These are phyloP conservation scores for Closterium sp. DNA, from an alignment of 139 green algal species.

Conservation along the genomic window DNA sequence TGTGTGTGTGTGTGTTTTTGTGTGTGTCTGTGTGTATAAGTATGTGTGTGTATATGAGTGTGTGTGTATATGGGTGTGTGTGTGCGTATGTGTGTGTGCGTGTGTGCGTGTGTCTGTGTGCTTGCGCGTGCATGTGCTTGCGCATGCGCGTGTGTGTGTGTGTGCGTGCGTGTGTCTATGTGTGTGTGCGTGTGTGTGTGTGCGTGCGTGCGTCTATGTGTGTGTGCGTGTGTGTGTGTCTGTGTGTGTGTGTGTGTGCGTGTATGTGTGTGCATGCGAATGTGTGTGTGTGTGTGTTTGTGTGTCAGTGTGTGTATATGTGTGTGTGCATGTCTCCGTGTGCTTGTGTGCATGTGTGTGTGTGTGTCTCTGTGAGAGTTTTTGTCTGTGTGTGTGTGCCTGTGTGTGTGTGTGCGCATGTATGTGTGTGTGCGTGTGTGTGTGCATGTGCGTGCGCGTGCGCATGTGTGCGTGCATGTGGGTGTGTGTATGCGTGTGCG, in stretches of 20 bases:
- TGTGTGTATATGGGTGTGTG: too few relatives aligned
- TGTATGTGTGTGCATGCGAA: background rate
- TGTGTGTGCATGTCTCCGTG: too few relatives aligned
- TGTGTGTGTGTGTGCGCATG: too few relatives aligned
- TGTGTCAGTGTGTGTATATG: too few relatives aligned
- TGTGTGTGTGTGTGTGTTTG: too few relatives aligned
- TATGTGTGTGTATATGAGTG: too few relatives aligned
- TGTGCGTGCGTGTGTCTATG: background rate
- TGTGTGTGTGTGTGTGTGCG: background rate
- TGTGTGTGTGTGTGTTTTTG: background rate
- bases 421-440: too few relatives aligned
- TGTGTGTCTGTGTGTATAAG: background rate
- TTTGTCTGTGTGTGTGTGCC: constrained; percentile 6
- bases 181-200: background rate
- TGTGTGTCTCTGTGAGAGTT: background rate
- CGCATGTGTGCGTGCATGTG: too few relatives aligned
- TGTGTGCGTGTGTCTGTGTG: constrained; percentile 35
- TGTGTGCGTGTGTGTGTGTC: background rate
- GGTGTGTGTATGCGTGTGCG: too few relatives aligned
- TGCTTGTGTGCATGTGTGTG: background rate
- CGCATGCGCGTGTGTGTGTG: constrained; percentile 21
- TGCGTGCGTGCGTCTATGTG: background rate
- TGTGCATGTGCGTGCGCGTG: background rate
- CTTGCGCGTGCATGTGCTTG: constrained; percentile 18
- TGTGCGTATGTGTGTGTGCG: too few relatives aligned